Evolutionary conservation across 2,329 filamentous ascomycete species (phyloP), one percentile per base, ranked within the genome.

Genomic region (Botrytis squamosa): DNA sequence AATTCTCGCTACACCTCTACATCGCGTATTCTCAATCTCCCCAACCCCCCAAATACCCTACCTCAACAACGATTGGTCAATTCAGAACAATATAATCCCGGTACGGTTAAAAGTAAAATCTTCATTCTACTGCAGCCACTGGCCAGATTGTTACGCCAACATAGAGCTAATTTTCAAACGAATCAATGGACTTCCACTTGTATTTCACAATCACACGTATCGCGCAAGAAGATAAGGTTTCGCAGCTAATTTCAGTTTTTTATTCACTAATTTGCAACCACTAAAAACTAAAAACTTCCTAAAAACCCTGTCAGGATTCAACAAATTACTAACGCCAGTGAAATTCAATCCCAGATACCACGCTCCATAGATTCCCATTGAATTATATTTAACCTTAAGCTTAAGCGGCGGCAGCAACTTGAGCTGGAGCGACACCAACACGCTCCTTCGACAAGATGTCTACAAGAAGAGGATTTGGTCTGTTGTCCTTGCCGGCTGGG

Each of bases 361-460:
- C 67, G 6, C 55, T 70, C 67, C 67, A 46, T 33, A 42, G 22
- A 20, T 55, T 57, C 67, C 55, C 67, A 44, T 8, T 60, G 1
- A 33, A 60, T 44, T 38, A 33, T 12, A 33, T 20, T n/a, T 33
- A 16, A 16, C 5, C 49, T 55, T 36, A 63, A 71, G 57, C 67
- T 70, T 52, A 68, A 70, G 77, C 77, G 68, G 77, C 78, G 72
- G 76, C 76, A 65, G 75, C 69, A 66, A 63, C 70, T 62, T 79
- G 78, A 75, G 80, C 74, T 64, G 81, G 80, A 36, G 75, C 73
- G 69, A 98, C 96, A 80, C 94, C 96, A 71, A 99, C 94, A 81
- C 96, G 92, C 88, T 98, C 94, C 88, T 95, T 97, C 83, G 92
- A 92, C 76, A 99, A 86, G 77, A 98, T 89, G 82, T 98, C 95